Evolutionary conservation across 371 early-diverging fungal species (phyloP).

Genomic region (Mortierella sp.): DNA sequence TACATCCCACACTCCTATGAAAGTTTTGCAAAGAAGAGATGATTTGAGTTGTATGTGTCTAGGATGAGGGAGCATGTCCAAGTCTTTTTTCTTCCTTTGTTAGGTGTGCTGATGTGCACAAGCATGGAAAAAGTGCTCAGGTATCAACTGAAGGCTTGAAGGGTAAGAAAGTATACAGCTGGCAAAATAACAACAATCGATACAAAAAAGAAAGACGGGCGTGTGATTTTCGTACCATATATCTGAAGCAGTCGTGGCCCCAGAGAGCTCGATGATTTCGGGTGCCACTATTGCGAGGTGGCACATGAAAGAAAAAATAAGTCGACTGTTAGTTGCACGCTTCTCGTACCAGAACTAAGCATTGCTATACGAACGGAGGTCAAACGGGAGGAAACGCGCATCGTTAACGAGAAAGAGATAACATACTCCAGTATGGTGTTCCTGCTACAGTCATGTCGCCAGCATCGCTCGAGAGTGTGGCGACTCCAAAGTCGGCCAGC

Average conservation of each 20-base stretch:
- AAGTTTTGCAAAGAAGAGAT: not conserved
- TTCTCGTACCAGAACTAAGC: not conserved
- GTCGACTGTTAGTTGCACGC: not conserved
- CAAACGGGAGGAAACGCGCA: not conserved
- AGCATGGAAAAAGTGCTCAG: not conserved
- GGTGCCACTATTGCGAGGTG: conserved; percentile 79
- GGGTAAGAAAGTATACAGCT: not conserved
- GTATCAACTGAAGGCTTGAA: not conserved
- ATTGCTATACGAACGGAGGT: not conserved
- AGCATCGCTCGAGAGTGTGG: conserved; percentile 62
- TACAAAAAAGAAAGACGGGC: not conserved
- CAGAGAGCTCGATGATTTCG: conserved; percentile 85
- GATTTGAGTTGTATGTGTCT: not conserved
- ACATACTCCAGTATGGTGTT: conserved; percentile 79
- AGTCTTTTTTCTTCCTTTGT: too few species aligned
- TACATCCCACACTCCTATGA: conserved; percentile 86
- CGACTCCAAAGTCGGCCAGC: conserved; percentile 92
- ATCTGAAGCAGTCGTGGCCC: conserved; percentile 84
- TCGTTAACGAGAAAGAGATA: too few species aligned
- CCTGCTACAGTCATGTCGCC: conserved; percentile 68
- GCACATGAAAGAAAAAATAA: conserved; percentile 31
- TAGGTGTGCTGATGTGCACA: not conserved
- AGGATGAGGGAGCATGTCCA: too few species aligned
- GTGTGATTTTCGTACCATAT: conserved; percentile 69
- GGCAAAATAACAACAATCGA: not conserved